Evolutionary conservation across 2,329 filamentous ascomycete species (phyloP), one percentile per base, ranked within the genome.

Genomic region (Aquanectria penicillioides): DNA sequence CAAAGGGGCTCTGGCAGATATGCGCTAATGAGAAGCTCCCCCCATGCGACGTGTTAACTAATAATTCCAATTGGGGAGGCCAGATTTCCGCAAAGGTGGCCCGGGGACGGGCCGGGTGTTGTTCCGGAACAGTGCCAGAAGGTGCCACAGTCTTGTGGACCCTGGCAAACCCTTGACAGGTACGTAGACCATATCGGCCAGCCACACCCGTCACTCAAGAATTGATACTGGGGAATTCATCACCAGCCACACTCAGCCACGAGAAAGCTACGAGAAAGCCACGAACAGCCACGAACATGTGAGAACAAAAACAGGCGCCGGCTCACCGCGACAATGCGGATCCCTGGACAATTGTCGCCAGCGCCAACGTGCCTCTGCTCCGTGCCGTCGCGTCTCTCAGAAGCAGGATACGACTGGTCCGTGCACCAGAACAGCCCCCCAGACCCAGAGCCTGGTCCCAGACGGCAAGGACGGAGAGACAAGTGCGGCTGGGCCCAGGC

Each of bases 21-120:
- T 26, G 41, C 44, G 43, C 37, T 57, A 57, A 50, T 41, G 22
- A 28, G 36, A 47, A 53, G 49, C 49, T 49, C 46, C 54, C 10
- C 53, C 44, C 46, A 57, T 57, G 54, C 54, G 38, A 56, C 53
- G 46, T 57, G 54, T 57, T 57, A 43, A 57, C 46, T 44, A 44
- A 51, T 46, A 43, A 46, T 50, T 51, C 54, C 44, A 51, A 57
- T 51, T 51, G 54, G 54, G n/a, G 54, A 57, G 47, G 40, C 46
- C 54, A 57, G 25, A 57, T 57, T 36, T 51, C 47, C 46, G 25
- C 31, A 57, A 57, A 29, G 29, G 25, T 28, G 31, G 53, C 38
- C 11, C 6, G 11, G 38, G 5, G 25, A 8, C 54, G 47, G 54
- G 38, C 47, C 38, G 47, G 1, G 1, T 13, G 11, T 57, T 57